Evolutionary conservation across 202 grass and related monocot genomes (phyloP), one percentile per base, ranked within the genome.

Genomic region (Setaria italica): DNA sequence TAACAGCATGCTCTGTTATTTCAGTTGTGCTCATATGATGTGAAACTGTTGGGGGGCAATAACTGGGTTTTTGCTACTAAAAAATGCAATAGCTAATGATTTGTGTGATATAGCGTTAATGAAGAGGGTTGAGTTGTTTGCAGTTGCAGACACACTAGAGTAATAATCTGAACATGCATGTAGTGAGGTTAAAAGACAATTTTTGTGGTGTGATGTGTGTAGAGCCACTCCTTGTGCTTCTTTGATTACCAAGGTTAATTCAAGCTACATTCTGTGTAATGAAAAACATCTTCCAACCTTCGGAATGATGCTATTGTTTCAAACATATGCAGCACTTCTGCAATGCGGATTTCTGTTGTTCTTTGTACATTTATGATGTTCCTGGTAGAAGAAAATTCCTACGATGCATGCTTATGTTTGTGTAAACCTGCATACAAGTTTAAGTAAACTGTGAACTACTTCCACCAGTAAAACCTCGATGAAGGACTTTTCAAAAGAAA

Each of bases 221-320:
- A 59, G 33, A 64, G 16, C 48, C 10, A 51, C 49, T 29, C 20
- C n/a, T 4, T 41, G 60, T 66, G 3, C 30, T 79, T 79, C 77
- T 51, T 25, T 67, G n/a, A 66, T 65, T 66, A 33, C 56, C n/a
- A 80, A 65, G 32, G 59, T 63, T 72, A 70, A 4, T 41, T 69
- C 13, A 5, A 6, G 30, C 29, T 74, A 41, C 69, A 12, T 62
- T 43, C 10, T 69, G 8, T 41, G 55, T 39, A 51, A 32, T 9
- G 42, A 72, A 59, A 37, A 58, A 2, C 5, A 0, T 71, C 19
- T 64, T 41, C 4, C 4, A 1, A 12, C 70, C 6, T 68, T 56
- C 4, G 0, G 49, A 25, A 68, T 21, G 4, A 43, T 70, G 13
- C 9, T 34, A 58, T 41, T 41, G 54, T 21, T 69, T 35, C 42